phyloP scores from a whole-genome alignment of 164 flowering plant genomes.

The Vitis cinerea region DNA sequence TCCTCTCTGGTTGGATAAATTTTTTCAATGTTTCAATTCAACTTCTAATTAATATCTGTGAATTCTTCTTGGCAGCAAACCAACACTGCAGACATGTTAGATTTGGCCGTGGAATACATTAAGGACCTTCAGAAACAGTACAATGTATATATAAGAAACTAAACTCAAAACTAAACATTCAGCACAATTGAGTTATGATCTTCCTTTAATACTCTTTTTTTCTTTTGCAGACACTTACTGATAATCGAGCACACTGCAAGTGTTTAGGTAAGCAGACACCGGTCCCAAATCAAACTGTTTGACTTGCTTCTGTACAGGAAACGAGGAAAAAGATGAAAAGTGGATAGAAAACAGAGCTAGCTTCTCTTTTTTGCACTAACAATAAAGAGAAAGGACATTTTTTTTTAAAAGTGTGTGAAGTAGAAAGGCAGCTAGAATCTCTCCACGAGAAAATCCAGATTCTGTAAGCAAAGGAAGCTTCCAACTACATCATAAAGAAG shows the following conservation, averaged over 20 bases:
- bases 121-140: constrained; percentile 58
- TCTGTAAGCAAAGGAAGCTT: constrained; percentile 18
- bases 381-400: neutral
- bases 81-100: constrained; percentile 68
- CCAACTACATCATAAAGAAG: constrained; percentile 6
- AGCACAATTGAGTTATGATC: neutral
- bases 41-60: too few relatives aligned
- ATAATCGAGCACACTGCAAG: constrained; percentile 55
- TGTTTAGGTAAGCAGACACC: constrained; percentile 32
- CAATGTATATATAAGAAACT: constrained; percentile 33
- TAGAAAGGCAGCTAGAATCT: constrained; percentile 10
- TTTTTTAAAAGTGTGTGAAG: constrained; percentile 1
- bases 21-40: neutral
- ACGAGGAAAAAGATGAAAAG: constrained; percentile 3
- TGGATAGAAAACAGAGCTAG: constrained; percentile 6
- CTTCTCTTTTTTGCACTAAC: neutral
- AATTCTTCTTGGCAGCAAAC: constrained; percentile 51
- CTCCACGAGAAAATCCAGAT: constrained; percentile 7
- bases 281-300: constrained; percentile 18
- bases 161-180: neutral
- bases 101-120: constrained; percentile 63
- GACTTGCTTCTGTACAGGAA: constrained; percentile 18
- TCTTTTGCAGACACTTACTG: constrained; percentile 41
- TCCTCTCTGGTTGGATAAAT: too few relatives aligned
- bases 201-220: neutral